Conservation (phyloP, 2,329 filamentous ascomycete species). For the Colletotrichum ledebouriae region DNA sequence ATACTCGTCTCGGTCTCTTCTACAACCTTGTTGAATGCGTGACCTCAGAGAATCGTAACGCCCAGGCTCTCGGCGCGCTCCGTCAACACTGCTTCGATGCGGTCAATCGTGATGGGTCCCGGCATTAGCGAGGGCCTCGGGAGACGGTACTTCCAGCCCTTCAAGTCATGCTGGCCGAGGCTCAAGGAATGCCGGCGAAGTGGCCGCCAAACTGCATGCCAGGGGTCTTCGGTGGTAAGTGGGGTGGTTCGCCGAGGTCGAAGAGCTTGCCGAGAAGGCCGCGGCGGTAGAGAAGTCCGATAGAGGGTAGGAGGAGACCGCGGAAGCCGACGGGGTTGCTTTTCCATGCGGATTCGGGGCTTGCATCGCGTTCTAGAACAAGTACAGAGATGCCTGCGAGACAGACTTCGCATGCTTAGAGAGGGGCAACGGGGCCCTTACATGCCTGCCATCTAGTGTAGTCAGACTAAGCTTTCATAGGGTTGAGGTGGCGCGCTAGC, state of each 20-base stretch:
- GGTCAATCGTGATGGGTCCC: slow-evolving; percentile 44
- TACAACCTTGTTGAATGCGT: slow-evolving; percentile 45
- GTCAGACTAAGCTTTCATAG: too few species aligned
- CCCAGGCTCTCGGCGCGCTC: slow-evolving; percentile 47
- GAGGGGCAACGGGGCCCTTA: slow-evolving; percentile 50
- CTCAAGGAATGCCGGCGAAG: slow-evolving; percentile 50
- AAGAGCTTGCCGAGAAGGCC: slow-evolving; percentile 52
- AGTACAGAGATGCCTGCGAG: slow-evolving; percentile 51
- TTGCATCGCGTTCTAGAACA: slow-evolving; percentile 58
- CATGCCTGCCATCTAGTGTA: too few species aligned
- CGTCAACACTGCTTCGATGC: slow-evolving; percentile 42
- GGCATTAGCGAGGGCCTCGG: slow-evolving; percentile 47
- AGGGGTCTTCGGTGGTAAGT: slow-evolving; percentile 33
- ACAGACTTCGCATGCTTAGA: slow-evolving; percentile 54
- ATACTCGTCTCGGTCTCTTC: slow-evolving; percentile 45
- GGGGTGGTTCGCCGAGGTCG: slow-evolving; percentile 36
- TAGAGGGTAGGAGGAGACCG: slow-evolving; percentile 51
- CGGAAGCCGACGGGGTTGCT: slow-evolving; percentile 47
- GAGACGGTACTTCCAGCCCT: slow-evolving; percentile 48
- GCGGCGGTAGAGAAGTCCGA: slow-evolving; percentile 55
- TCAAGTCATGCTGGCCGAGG: slow-evolving; percentile 47
- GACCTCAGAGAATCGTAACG: slow-evolving; percentile 48
- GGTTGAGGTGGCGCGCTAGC: too few species aligned
- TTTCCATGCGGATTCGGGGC: slow-evolving; percentile 50
- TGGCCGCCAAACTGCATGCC: slow-evolving; percentile 51